A percentile compares a stretch with the other conserved stretches of the same genome.
These are phyloP conservation scores for Passalora sequoiae DNA, from an alignment of 2,329 filamentous ascomycete genomes.

Conservation along the genomic window DNA sequence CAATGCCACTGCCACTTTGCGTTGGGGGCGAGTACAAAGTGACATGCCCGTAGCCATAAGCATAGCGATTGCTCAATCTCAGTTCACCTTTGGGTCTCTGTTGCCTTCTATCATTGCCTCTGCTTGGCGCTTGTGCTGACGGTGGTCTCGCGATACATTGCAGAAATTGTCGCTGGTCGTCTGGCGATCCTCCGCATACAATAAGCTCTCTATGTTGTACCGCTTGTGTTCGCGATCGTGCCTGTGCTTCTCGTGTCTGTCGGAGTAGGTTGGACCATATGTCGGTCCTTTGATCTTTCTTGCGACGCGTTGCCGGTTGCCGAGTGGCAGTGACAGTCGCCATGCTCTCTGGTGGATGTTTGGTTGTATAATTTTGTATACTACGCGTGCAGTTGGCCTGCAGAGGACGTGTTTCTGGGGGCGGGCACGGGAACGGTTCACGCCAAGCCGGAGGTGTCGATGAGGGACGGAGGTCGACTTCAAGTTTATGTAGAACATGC, in stretches of 20 bases:
- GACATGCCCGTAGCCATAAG: constrained; percentile 34
- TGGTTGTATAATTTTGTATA: too few relatives aligned
- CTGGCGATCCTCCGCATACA: constrained; percentile 31
- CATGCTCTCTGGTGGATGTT: constrained; percentile 13
- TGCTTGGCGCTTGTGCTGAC: constrained; percentile 21
- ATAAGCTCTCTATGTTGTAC: constrained; percentile 30
- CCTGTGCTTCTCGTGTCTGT: constrained; percentile 34
- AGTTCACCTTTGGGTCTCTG: constrained; percentile 28
- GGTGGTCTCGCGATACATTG: constrained; percentile 28
- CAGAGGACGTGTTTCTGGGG: too few relatives aligned
- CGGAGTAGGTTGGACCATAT: constrained; percentile 34
- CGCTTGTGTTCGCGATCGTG: constrained; percentile 30
- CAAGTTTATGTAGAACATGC: background rate
- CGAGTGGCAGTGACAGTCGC: constrained; percentile 15
- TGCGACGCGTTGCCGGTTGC: constrained; percentile 14
- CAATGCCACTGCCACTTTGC: constrained; percentile 22
- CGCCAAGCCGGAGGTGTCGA: constrained; percentile 1
- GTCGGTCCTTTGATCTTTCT: constrained; percentile 29
- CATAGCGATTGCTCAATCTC: constrained; percentile 31
- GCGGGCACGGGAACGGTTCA: too few relatives aligned
- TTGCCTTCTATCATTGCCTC: constrained; percentile 22
- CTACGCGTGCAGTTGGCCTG: too few relatives aligned
- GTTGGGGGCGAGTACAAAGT: constrained; percentile 30
- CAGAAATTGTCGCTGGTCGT: constrained; percentile 29
- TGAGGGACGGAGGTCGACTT: background rate